These are phyloP conservation scores for Sindora glabra DNA, from an alignment of 306 rosid species.

Conservation along the genomic window DNA sequence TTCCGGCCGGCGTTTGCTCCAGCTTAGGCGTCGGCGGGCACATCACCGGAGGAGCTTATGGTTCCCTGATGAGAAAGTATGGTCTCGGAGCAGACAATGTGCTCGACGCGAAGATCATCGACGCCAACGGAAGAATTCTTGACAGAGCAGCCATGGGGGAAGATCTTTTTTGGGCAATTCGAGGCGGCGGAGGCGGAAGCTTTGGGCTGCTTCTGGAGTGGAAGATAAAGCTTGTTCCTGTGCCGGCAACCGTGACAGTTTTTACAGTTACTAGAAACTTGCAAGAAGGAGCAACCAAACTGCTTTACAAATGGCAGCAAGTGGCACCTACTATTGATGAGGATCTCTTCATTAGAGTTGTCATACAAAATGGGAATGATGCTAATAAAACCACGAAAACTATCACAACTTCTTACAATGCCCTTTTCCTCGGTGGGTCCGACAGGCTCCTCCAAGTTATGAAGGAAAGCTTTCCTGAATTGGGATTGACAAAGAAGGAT, in stretches of 20 bases:
- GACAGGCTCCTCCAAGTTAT: conserved; percentile 42
- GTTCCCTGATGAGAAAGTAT: conserved; percentile 72
- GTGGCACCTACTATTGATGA: conserved; percentile 55
- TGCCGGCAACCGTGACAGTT: conserved; percentile 65
- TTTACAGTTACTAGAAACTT: conserved; percentile 47
- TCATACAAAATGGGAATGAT: conserved; percentile 23
- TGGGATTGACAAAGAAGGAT: conserved; percentile 49
- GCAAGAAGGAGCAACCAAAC: conserved; percentile 53
- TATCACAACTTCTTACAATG: conserved; percentile 50
- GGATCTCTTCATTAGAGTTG: conserved; percentile 52
- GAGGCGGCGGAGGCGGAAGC: conserved; percentile 93
- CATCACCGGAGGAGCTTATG: conserved; percentile 78
- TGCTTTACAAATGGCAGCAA: conserved; percentile 57
- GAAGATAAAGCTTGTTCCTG: conserved; percentile 73
- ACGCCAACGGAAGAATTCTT: conserved; percentile 44
- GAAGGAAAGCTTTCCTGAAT: conserved; percentile 53
- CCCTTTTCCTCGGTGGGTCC: conserved; percentile 51
- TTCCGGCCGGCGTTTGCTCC: conserved; percentile 77
- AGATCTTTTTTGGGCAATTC: conserved; percentile 77
- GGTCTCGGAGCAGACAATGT: conserved; percentile 79
- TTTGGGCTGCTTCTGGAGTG: conserved; percentile 79
- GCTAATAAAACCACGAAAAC: conserved; percentile 39
- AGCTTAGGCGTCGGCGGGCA: conserved; percentile 83
- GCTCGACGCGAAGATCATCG: conserved; percentile 50
- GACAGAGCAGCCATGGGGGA: conserved; percentile 73